phyloP scores from a whole-genome alignment of 1,139 yeast species.

The Protomyces inundatus region DNA sequence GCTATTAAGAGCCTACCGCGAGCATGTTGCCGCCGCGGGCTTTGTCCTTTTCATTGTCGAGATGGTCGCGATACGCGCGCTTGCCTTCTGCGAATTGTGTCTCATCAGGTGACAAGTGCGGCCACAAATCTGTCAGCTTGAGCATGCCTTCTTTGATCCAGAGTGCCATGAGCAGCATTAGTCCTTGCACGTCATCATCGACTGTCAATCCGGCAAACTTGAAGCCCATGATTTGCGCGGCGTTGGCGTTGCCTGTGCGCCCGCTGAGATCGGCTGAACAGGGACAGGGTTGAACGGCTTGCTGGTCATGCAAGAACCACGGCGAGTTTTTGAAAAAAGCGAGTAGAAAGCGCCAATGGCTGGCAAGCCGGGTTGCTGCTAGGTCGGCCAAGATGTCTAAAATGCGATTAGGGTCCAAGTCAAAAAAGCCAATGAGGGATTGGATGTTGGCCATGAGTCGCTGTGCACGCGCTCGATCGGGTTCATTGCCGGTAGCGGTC shows the following conservation, averaged over 20 bases:
- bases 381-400: slow-evolving; percentile 59
- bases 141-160: slow-evolving; percentile 66
- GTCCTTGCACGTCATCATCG: slow-evolving; percentile 35
- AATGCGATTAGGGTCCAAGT: slow-evolving; percentile 68
- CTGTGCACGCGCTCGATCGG: slow-evolving; percentile 42
- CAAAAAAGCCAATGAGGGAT: slow-evolving; percentile 67
- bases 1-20: background rate
- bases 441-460: slow-evolving; percentile 52
- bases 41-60: slow-evolving; percentile 58
- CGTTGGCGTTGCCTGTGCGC: slow-evolving; percentile 55
- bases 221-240: slow-evolving; percentile 57
- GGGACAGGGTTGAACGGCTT: background rate
- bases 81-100: slow-evolving; percentile 46
- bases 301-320: slow-evolving; percentile 12
- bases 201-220: slow-evolving; percentile 49
- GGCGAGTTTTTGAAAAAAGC: slow-evolving; percentile 1
- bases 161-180: slow-evolving; percentile 48
- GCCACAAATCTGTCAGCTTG: slow-evolving; percentile 58
- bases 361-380: slow-evolving; percentile 29
- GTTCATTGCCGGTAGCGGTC: background rate
- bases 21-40: slow-evolving; percentile 53
- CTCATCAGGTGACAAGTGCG: slow-evolving; percentile 49
- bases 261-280: slow-evolving; percentile 3
- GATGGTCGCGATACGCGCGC: slow-evolving; percentile 46
- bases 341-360: slow-evolving; percentile 13